phyloP scores from a whole-genome alignment of 2,329 filamentous ascomycete genomes.

The Cladosporium sp. region DNA sequence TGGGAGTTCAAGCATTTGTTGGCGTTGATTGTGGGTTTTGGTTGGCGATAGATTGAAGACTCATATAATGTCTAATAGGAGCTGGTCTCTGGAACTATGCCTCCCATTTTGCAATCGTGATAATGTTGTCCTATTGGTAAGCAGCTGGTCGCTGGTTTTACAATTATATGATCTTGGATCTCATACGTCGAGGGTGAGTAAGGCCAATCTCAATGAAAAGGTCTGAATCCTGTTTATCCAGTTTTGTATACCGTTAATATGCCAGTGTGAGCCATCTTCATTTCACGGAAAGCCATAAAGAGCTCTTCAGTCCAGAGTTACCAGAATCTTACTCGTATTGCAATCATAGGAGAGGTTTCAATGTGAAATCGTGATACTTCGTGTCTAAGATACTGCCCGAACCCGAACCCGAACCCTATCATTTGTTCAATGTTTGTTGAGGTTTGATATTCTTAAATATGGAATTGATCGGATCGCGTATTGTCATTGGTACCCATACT shows the following conservation, averaged over 20 bases:
- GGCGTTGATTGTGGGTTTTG: background rate
- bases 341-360: background rate
- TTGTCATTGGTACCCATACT: background rate
- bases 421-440: background rate
- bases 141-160: background rate
- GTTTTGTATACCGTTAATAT: too few species aligned
- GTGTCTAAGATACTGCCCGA: background rate
- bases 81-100: slow-evolving; percentile 19
- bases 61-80: slow-evolving; percentile 24
- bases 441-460: too few species aligned
- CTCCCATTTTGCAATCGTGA: background rate
- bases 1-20: background rate
- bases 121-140: background rate
- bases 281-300: background rate
- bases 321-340: background rate
- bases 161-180: too few species aligned
- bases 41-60: background rate
- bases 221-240: too few species aligned
- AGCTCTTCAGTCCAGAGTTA: background rate
- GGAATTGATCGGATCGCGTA: background rate
- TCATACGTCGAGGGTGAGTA: too few species aligned
- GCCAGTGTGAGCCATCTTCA: background rate
- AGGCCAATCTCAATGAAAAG: too few species aligned
- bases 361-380: background rate
- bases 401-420: background rate